Conservation (phyloP, 78 protist genomes). For the Bodo saltans region DNA sequence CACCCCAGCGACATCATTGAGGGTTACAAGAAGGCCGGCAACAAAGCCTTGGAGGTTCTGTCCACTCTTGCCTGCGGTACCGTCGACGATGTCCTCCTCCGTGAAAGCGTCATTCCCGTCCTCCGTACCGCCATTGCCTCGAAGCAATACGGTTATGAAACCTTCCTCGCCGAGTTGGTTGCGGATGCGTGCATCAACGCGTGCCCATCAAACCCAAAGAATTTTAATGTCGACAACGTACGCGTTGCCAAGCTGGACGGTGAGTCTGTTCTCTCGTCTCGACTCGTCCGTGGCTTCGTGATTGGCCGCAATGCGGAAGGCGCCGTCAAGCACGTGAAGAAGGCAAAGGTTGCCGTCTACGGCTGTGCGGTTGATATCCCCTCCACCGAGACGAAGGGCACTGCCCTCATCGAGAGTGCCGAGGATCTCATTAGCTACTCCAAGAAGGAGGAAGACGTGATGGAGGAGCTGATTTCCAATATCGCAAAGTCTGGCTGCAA, state of each 20-base stretch:
- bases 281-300: conserved; percentile 85
- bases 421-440: conserved; percentile 76
- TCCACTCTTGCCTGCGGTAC: conserved; percentile 17
- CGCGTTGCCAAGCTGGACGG: conserved; percentile 94
- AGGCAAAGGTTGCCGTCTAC: conserved; percentile 92
- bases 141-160: conserved; percentile 89
- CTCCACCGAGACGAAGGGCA: conserved; percentile 94
- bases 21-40: conserved; percentile 80
- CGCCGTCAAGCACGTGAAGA: conserved; percentile 45
- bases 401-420: conserved; percentile 83
- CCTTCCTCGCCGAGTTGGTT: conserved; percentile 70
- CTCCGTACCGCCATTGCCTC: conserved; percentile 73
- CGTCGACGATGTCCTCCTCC: conserved; percentile 31
- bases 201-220: conserved; percentile 50
- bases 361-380: conserved; percentile 79
- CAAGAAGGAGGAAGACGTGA: conserved; percentile 23
- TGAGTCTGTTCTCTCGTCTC: conserved; percentile 62
- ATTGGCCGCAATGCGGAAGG: conserved; percentile 71
- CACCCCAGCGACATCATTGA: conserved; percentile 81
- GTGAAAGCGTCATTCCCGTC: conserved; percentile 41
- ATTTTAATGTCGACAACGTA: conserved; percentile 96
- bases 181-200: conserved; percentile 83
- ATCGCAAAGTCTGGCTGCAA: conserved; percentile 89
- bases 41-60: conserved; percentile 61
- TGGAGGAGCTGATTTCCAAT: conserved; percentile 54